These are phyloP conservation scores for Russula dissimulans DNA, from an alignment of 768 basidiomycete species.

Conservation along the genomic window DNA sequence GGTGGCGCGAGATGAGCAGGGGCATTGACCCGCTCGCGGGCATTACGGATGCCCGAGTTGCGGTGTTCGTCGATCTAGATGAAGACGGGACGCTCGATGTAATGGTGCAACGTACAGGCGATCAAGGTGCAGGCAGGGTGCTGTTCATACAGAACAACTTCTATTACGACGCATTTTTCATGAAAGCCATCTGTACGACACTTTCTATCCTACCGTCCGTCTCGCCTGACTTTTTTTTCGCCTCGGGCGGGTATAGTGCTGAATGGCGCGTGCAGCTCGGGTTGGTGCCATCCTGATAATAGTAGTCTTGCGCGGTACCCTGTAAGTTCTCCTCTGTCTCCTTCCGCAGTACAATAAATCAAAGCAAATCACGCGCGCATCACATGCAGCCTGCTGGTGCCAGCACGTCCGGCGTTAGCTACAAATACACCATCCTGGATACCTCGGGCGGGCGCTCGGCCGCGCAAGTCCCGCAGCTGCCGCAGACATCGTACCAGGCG, in stretches of 20 bases:
- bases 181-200: slow-evolving; percentile 81
- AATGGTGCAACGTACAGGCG: slow-evolving; percentile 78
- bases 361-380: not conserved
- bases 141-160: slow-evolving; percentile 93
- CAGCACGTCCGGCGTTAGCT: slow-evolving; percentile 89
- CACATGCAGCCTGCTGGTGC: slow-evolving; percentile 75
- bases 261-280: slow-evolving; percentile 86
- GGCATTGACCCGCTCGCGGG: slow-evolving; percentile 53
- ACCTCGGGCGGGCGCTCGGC: slow-evolving; percentile 82
- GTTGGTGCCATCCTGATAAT: slow-evolving; percentile 59
- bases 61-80: slow-evolving; percentile 84
- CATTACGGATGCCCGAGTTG: slow-evolving; percentile 70
- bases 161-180: slow-evolving; percentile 97
- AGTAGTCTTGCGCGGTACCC: slow-evolving; percentile 53
- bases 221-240: not conserved
- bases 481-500: slow-evolving; percentile 88
- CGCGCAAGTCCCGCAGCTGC: slow-evolving; percentile 89
- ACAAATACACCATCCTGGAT: slow-evolving; percentile 94
- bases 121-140: slow-evolving; percentile 50
- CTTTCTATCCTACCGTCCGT: not conserved
- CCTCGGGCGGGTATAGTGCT: slow-evolving; percentile 44
- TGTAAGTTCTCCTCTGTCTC: slow-evolving; percentile 35
- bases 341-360: too few species aligned
- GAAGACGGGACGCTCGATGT: slow-evolving; percentile 95
- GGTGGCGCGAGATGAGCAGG: slow-evolving; percentile 48